These are phyloP conservation scores for Heterobasidion occidentale DNA, from an alignment of 1,284 basidiomycete genomes.

Conservation along the genomic window DNA sequence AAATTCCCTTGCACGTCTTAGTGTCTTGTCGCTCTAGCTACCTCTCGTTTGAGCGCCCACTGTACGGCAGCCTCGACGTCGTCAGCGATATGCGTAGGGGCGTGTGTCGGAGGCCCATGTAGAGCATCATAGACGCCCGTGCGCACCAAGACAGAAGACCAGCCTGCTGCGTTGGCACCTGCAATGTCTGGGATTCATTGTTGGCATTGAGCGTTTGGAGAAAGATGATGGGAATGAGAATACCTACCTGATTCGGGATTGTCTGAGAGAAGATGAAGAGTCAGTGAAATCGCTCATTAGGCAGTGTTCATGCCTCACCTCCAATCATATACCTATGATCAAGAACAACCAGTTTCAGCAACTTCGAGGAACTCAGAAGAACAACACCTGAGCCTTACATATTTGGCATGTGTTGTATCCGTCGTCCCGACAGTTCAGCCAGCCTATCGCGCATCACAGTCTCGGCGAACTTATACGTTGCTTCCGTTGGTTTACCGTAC, in stretches of 20 bases:
- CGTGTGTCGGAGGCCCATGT: constrained; percentile 62
- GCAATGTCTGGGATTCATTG: constrained; percentile 53
- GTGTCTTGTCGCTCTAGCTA: background rate
- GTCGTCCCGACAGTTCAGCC: constrained; percentile 34
- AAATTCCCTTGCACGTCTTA: background rate
- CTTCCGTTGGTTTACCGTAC: constrained; percentile 75
- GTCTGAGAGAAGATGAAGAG: constrained; percentile 34
- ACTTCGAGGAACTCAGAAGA: background rate
- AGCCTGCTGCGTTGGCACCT: constrained; percentile 80
- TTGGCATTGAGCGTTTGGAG: background rate
- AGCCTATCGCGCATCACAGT: constrained; percentile 52
- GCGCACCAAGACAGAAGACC: constrained; percentile 80
- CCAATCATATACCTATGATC: constrained; percentile 78
- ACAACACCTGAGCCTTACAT: constrained; percentile 23
- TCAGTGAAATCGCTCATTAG: constrained; percentile 5
- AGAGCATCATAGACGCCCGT: constrained; percentile 87
- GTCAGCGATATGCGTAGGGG: constrained; percentile 67
- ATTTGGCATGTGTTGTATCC: constrained; percentile 20
- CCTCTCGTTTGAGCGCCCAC: constrained; percentile 67
- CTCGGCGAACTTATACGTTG: constrained; percentile 85
- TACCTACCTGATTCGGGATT: constrained; percentile 80
- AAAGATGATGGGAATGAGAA: background rate
- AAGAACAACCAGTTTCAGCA: background rate
- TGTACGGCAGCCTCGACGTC: constrained; percentile 82
- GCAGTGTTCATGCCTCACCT: constrained; percentile 40